phyloP scores from a whole-genome alignment of 2,329 filamentous ascomycete species.

The Talaromyces islandicus region DNA sequence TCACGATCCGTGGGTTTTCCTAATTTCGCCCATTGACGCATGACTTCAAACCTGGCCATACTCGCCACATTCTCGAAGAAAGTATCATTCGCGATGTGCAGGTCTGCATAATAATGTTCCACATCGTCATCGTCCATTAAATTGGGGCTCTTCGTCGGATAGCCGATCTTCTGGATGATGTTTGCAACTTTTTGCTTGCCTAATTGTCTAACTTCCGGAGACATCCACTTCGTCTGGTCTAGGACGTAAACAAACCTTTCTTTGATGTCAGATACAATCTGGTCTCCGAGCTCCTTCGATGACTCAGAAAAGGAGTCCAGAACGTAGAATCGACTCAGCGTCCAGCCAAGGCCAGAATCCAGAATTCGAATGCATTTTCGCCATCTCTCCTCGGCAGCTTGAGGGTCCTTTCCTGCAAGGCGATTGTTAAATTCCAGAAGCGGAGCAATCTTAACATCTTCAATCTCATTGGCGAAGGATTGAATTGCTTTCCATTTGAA shows the following conservation, averaged over 20 bases:
- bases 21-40: slow-evolving; percentile 51
- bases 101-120: slow-evolving; percentile 50
- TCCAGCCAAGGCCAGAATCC: slow-evolving; percentile 58
- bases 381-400: slow-evolving; percentile 60
- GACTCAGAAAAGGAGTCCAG: slow-evolving; percentile 62
- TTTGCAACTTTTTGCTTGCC: slow-evolving; percentile 61
- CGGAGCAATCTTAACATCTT: slow-evolving; percentile 55
- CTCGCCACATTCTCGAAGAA: slow-evolving; percentile 56
- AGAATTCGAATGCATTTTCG: slow-evolving; percentile 56
- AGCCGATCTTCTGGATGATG: slow-evolving; percentile 64
- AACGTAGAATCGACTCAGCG: slow-evolving; percentile 65
- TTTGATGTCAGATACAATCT: slow-evolving; percentile 67
- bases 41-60: slow-evolving; percentile 44
- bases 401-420: slow-evolving; percentile 56
- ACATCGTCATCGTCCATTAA: slow-evolving; percentile 54
- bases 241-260: slow-evolving; percentile 59
- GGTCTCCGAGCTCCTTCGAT: slow-evolving; percentile 61
- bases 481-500: slow-evolving; percentile 60
- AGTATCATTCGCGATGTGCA: slow-evolving; percentile 45
- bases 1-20: slow-evolving; percentile 56
- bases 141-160: slow-evolving; percentile 57
- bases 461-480: slow-evolving; percentile 47
- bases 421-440: slow-evolving; percentile 56
- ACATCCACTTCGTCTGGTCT: slow-evolving; percentile 58
- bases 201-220: slow-evolving; percentile 52